phyloP scores from a whole-genome alignment of 208 protist species.

The Plasmodiophora brassicae region DNA sequence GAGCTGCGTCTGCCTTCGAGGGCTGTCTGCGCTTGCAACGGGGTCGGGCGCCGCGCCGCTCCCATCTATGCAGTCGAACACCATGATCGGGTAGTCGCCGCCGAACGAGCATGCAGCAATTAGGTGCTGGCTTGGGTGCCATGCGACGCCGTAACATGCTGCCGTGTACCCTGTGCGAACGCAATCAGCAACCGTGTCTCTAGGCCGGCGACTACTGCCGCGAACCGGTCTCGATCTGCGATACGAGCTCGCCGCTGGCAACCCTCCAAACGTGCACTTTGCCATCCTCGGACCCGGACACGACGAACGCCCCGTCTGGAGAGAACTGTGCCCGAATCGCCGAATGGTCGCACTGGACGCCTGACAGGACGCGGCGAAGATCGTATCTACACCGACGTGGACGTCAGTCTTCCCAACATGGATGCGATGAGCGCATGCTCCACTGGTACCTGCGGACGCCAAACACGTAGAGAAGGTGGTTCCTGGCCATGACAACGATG shows the following conservation, averaged over 20 bases:
- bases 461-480: not conserved
- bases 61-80: too few relatives aligned
- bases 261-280: not conserved
- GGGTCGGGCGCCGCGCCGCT: too few relatives aligned
- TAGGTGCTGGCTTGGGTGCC: not conserved
- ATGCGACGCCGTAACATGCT: not conserved
- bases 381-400: not conserved
- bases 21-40: too few relatives aligned
- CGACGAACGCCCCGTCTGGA: not conserved
- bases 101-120: not conserved
- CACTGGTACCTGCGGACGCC: not conserved
- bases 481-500: not conserved
- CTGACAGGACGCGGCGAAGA: not conserved
- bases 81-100: not conserved
- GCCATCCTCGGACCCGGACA: not conserved
- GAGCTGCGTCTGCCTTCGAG: too few relatives aligned
- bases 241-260: not conserved
- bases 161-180: not conserved
- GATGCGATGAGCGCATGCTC: not conserved
- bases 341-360: not conserved
- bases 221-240: not conserved
- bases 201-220: not conserved
- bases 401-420: not conserved
- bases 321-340: not conserved
- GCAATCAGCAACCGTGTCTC: not conserved